phyloP scores from a whole-genome alignment of 192 early-diverging fungal genomes.

The Backusella liffmaniae region DNA sequence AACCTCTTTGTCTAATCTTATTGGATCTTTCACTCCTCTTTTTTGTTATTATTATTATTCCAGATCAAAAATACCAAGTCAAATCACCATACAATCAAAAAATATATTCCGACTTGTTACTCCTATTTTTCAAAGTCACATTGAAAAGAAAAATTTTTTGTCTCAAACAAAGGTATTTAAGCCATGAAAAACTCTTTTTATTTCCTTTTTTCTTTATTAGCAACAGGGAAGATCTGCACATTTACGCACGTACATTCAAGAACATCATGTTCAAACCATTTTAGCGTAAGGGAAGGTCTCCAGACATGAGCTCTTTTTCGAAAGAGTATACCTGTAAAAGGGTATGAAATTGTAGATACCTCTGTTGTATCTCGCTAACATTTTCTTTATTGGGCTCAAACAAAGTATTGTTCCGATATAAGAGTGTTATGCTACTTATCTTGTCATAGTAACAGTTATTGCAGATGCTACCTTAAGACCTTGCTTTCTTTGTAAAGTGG shows the following conservation, averaged over 20 bases:
- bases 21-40: too few relatives aligned
- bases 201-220: conserved; percentile 4
- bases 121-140: not conserved
- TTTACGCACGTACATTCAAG: conserved; percentile 12
- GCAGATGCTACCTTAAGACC: conserved; percentile 10
- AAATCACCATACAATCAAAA: too few relatives aligned
- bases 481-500: not conserved
- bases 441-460: conserved; percentile 18
- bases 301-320: not conserved
- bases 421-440: conserved; percentile 1
- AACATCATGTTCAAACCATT: not conserved
- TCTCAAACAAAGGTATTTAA: not conserved
- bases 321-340: conserved; percentile 3
- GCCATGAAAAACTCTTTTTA: not conserved
- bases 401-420: not conserved
- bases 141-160: not conserved
- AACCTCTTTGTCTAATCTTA: too few relatives aligned
- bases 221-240: conserved; percentile 19
- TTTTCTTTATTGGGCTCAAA: not conserved
- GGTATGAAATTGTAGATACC: not conserved
- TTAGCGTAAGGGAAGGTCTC: conserved; percentile 24
- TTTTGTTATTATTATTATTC: too few relatives aligned
- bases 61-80: too few relatives aligned
- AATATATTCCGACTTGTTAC: too few relatives aligned
- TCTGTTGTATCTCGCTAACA: not conserved